phyloP scores from a whole-genome alignment of 148 eudicot species.

The Camellia sinensis region DNA sequence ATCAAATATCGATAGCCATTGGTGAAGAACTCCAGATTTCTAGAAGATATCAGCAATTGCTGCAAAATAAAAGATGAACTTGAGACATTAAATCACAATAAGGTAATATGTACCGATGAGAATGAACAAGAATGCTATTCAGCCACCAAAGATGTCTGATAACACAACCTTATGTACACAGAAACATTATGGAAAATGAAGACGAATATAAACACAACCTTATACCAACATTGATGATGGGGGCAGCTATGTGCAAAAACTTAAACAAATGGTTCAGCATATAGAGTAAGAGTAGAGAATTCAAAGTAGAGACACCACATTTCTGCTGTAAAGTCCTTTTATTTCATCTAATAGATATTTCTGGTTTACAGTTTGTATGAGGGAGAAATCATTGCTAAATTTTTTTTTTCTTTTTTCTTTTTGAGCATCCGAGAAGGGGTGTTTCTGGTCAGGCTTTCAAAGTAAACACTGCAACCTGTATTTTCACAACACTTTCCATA shows the following conservation, averaged over 20 bases:
- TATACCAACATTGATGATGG: not conserved
- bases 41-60: constrained; percentile 82
- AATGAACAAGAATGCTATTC: not conserved
- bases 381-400: not conserved
- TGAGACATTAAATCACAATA: constrained; percentile 2
- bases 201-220: not conserved
- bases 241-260: constrained; percentile 1
- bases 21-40: constrained; percentile 99
- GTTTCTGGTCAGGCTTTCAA: not conserved
- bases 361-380: not conserved
- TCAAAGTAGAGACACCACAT: not conserved
- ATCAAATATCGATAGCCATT: constrained; percentile 92
- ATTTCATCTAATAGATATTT: not conserved
- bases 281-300: not conserved
- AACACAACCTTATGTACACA: not conserved
- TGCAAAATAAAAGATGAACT: constrained; percentile 39
- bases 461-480: not conserved
- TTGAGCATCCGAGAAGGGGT: not conserved
- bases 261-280: not conserved
- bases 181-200: not conserved
- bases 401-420: not conserved
- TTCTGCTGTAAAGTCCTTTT: not conserved
- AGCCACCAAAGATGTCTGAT: not conserved
- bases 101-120: not conserved
- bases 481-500: not conserved